These are phyloP conservation scores for Hypsizygus marmoreus DNA, from an alignment of 768 basidiomycete species.

Conservation along the genomic window DNA sequence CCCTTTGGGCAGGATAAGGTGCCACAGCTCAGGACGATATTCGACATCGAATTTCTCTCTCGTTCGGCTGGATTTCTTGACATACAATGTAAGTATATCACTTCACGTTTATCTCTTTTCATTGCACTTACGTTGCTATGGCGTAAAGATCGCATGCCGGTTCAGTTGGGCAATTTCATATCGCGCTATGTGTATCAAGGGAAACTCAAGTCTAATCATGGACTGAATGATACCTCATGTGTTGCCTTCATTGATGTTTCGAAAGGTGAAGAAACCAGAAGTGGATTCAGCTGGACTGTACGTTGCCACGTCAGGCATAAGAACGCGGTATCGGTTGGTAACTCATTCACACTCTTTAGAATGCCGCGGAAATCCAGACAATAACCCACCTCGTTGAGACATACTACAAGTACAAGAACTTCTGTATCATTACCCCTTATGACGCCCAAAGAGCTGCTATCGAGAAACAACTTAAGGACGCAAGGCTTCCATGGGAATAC, in stretches of 20 bases:
- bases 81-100: conserved; percentile 41
- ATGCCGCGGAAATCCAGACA: conserved; percentile 38
- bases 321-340: neutral
- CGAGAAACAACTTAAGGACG: conserved; percentile 32
- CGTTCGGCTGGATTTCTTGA: conserved; percentile 40
- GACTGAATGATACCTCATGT: conserved; percentile 32
- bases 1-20: conserved; percentile 49
- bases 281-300: conserved; percentile 49
- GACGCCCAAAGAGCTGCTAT: conserved; percentile 52
- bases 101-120: neutral
- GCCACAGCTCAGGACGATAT: conserved; percentile 43
- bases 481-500: conserved; percentile 37
- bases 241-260: conserved; percentile 46
- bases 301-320: neutral
- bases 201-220: conserved; percentile 40
- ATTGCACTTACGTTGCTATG: neutral
- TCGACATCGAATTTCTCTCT: conserved; percentile 43
- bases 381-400: conserved; percentile 43
- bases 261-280: conserved; percentile 35
- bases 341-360: conserved; percentile 29
- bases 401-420: conserved; percentile 39
- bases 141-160: conserved; percentile 53
- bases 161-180: conserved; percentile 49
- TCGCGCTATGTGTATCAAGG: conserved; percentile 43
- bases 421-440: conserved; percentile 55